Percentiles rank a stretch among this genome's conserved stretches.
Conservation (phyloP, 345 rosid species). For the Carallia pectinifolia region DNA sequence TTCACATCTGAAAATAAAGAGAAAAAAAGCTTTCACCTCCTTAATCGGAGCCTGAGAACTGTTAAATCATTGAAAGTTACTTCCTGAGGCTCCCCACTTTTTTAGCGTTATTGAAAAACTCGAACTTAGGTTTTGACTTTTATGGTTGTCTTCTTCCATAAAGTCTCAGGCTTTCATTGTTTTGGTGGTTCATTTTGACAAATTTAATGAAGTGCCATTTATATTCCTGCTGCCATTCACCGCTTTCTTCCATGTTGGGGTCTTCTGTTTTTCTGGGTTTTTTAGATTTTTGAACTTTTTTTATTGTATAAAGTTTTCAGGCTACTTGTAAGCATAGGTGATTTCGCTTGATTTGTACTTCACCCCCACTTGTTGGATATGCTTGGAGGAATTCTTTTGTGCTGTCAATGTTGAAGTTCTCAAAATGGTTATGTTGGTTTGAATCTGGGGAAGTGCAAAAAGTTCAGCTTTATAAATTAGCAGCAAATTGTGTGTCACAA, state of each 20-base stretch:
- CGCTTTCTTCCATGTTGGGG: background rate
- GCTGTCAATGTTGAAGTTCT: slow-evolving; percentile 5
- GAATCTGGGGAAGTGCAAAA: background rate
- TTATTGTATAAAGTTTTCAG: background rate
- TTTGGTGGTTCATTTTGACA: slow-evolving; percentile 5
- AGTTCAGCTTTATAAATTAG: background rate
- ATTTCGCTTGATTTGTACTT: slow-evolving; percentile 22
- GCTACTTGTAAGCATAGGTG: slow-evolving; percentile 5
- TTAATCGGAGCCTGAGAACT: slow-evolving; percentile 27
- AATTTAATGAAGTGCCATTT: background rate
- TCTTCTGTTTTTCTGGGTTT: background rate
- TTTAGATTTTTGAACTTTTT: background rate
- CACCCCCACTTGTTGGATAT: background rate
- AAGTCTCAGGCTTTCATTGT: slow-evolving; percentile 7
- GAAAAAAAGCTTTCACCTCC: slow-evolving; percentile 4
- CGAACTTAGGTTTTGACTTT: slow-evolving; percentile 28
- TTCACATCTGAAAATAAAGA: no score
- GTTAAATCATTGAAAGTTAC: slow-evolving; percentile 42
- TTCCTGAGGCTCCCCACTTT: slow-evolving; percentile 11
- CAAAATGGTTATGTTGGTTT: background rate
- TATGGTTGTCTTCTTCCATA: slow-evolving; percentile 4
- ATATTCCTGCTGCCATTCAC: background rate
- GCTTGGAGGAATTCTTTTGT: background rate
- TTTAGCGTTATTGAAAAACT: slow-evolving; percentile 16
- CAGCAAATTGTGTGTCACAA: background rate